Evolutionary conservation across 1,284 basidiomycete species (phyloP), one percentile per base, ranked within the genome.

Genomic region (Pholiota adiposa): DNA sequence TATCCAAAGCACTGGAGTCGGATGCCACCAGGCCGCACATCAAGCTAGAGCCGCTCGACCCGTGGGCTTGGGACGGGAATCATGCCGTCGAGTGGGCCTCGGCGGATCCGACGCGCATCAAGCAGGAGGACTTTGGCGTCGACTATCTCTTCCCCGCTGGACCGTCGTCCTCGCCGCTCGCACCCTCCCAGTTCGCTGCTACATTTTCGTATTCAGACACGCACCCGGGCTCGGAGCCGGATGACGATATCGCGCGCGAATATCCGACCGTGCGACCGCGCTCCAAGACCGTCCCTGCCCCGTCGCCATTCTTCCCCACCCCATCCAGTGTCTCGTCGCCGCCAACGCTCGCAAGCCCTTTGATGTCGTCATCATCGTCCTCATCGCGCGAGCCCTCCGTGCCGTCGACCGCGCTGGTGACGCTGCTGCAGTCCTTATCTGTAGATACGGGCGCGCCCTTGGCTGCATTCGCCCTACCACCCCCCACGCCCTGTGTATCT

Each of bases 61-160:
- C 71, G 8, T 84, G 82, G 84, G 77, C 75, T 53, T 86, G 81
- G 80, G 77, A 83, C 53, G 69, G 66, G 14, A 66, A 23, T 23
- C 56, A 66, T 5, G 23, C 46, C 69, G 70, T 67, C 62, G 56
- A 46, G 63, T 67, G 25, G 67, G 68, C 60, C 16, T 48, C 61
- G 3, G 73, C 75, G 25, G 75, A 76, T 16, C 69, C 68, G 27
- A 61, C 70, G 27, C 69, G 64, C 25, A 73, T 81, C 65, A 82
- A 81, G 61, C 74, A 79, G 63, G 80, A 82, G 64, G 79, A 82
- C 33, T 61, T 76, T 48, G 78, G 77, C 40, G 67, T 75, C 16
- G 77, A 77, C 51, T 70, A 65, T 12, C 65, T 76, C 9, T 74
- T 74, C 31, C 65, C 65, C 41, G 59, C 57, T n/a, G 63, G 65